phyloP scores from a whole-genome alignment of 2,329 filamentous ascomycete genomes.

The Botryotinia globosa region DNA sequence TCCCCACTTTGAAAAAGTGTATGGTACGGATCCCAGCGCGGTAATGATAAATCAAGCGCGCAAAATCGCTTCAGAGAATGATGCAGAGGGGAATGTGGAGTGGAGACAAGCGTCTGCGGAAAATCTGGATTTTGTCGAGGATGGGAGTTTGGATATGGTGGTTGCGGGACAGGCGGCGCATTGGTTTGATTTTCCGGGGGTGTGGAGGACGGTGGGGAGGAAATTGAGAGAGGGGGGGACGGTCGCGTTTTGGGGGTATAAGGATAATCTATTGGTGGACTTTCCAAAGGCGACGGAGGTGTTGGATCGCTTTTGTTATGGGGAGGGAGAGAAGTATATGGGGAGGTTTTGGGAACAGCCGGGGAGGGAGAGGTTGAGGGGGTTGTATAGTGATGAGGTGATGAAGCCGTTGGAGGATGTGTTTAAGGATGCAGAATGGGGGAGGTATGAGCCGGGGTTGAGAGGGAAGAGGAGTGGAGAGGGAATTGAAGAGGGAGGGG shows the following conservation, averaged over 20 bases:
- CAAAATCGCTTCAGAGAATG: conserved; percentile 7
- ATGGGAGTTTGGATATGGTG: conserved; percentile 51
- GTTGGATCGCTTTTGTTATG: conserved; percentile 56
- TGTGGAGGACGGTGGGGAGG: conserved; percentile 55
- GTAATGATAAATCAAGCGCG: conserved; percentile 55
- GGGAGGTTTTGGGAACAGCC: conserved; percentile 61
- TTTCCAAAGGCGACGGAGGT: conserved; percentile 51
- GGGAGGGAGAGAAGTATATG: conserved; percentile 49
- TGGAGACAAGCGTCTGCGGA: conserved; percentile 54
- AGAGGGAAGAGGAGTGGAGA: conserved; percentile 36
- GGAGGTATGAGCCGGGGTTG: conserved; percentile 56
- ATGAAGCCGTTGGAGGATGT: conserved; percentile 46
- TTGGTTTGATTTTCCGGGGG: conserved; percentile 59
- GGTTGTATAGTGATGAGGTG: conserved; percentile 50
- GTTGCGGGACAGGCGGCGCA: conserved; percentile 58
- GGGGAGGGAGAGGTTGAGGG: conserved; percentile 53
- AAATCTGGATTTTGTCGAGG: conserved; percentile 49
- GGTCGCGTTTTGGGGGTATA: conserved; percentile 65
- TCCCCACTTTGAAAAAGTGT: conserved; percentile 49
- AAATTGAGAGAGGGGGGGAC: conserved; percentile 55
- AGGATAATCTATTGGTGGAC: conserved; percentile 58
- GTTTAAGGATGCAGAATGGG: conserved; percentile 52
- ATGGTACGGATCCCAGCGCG: conserved; percentile 56
- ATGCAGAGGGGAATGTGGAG: conserved; percentile 43
- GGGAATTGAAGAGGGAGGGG: conserved; percentile 41